phyloP scores from a whole-genome alignment of 2,329 filamentous ascomycete genomes.

The Sordariomycetes sp. region DNA sequence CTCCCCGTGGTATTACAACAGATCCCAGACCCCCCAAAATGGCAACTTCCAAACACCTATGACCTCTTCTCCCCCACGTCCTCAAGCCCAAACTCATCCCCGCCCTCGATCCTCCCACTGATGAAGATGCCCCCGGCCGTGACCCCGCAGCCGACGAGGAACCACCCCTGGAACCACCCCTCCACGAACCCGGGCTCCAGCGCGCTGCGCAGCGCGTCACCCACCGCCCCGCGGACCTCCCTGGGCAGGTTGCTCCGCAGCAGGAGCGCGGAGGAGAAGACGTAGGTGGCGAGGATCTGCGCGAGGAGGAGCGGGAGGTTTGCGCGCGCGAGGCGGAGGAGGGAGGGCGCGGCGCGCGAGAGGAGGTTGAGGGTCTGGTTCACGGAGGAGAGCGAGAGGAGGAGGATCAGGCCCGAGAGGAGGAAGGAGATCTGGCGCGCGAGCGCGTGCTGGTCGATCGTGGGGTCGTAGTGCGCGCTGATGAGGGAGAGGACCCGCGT shows the following conservation, averaged over 20 bases:
- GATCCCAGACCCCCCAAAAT: neutral
- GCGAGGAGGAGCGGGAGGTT: slow-evolving; percentile 71
- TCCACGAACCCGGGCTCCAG: slow-evolving; percentile 49
- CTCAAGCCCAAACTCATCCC: slow-evolving; percentile 46
- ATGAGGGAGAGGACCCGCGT: slow-evolving; percentile 73
- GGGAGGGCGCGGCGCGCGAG: slow-evolving; percentile 58
- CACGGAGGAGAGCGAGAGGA: slow-evolving; percentile 71
- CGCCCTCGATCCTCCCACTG: slow-evolving; percentile 47
- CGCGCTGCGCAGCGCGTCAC: slow-evolving; percentile 61
- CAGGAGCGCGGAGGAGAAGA: slow-evolving; percentile 69
- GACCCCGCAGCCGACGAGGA: slow-evolving; percentile 54
- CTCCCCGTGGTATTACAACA: neutral
- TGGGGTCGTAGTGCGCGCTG: slow-evolving; percentile 74
- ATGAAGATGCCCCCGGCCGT: slow-evolving; percentile 67
- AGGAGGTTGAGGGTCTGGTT: slow-evolving; percentile 81
- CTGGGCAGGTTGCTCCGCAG: slow-evolving; percentile 67
- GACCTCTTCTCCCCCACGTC: slow-evolving; percentile 64
- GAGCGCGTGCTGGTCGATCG: slow-evolving; percentile 74
- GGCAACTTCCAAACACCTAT: slow-evolving; percentile 16
- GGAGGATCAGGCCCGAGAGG: slow-evolving; percentile 71
- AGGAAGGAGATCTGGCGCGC: slow-evolving; percentile 82
- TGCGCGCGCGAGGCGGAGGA: slow-evolving; percentile 65
- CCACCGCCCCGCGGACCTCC: slow-evolving; percentile 67
- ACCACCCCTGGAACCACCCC: slow-evolving; percentile 83
- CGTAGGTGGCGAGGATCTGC: slow-evolving; percentile 76